Conservation (phyloP, 805 yeast genomes). For the Jamesozyma piceae region DNA sequence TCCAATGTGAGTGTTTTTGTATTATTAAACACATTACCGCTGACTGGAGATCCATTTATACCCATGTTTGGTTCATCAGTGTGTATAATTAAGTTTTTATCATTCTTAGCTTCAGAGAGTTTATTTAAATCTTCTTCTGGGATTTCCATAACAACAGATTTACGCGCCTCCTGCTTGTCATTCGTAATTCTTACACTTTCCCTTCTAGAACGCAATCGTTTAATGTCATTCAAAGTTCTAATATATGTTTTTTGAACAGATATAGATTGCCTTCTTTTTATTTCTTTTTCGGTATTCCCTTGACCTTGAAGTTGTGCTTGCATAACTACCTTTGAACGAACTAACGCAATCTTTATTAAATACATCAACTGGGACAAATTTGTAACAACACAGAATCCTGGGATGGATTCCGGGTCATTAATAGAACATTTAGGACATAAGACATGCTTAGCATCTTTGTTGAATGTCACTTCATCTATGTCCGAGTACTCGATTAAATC, state of each 20-base stretch:
- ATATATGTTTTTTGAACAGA: constrained; percentile 46
- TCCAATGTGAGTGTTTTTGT: constrained; percentile 85
- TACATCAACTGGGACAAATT: constrained; percentile 66
- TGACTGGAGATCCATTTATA: not conserved
- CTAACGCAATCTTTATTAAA: constrained; percentile 73
- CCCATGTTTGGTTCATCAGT: not conserved
- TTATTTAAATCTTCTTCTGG: constrained; percentile 23
- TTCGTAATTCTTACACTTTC: constrained; percentile 44
- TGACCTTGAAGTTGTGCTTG: constrained; percentile 26
- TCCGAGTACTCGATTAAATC: constrained; percentile 32
- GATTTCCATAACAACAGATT: constrained; percentile 56
- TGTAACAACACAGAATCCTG: constrained; percentile 55
- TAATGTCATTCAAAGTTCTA: constrained; percentile 65
- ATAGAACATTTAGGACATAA: constrained; percentile 58
- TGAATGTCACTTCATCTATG: constrained; percentile 41
- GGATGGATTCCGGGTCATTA: constrained; percentile 38
- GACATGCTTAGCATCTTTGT: constrained; percentile 31
- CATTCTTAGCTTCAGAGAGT: constrained; percentile 2
- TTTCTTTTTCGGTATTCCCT: constrained; percentile 4
- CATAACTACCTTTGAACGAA: constrained; percentile 61
- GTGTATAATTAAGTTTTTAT: constrained; percentile 22
- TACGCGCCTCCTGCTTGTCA: constrained; percentile 52
- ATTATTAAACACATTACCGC: constrained; percentile 46
- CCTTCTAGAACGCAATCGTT: constrained; percentile 63
- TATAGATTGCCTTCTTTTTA: constrained; percentile 13